Percentiles rank a stretch among this genome's conserved stretches.
Conservation (phyloP, 768 basidiomycete genomes). For the Boletus huronensis region DNA sequence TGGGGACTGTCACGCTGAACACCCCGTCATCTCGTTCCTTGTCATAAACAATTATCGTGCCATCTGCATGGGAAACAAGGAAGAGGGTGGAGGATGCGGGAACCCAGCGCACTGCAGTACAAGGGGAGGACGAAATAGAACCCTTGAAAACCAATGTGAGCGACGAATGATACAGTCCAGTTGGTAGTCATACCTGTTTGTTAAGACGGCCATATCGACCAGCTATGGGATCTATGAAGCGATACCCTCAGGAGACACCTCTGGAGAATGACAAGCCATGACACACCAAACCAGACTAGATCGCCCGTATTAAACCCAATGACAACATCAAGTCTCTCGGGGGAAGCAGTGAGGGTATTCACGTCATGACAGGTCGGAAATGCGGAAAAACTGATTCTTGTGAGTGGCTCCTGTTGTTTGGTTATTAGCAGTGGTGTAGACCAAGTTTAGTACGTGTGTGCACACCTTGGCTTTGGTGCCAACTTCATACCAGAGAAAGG, state of each 20-base stretch:
- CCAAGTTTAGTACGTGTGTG: neutral
- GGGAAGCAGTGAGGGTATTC: conserved; percentile 70
- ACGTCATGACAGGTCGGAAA: conserved; percentile 91
- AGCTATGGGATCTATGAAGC: conserved; percentile 63
- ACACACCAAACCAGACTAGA: conserved; percentile 87
- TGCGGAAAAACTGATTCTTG: conserved; percentile 79
- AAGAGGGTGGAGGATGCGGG: conserved; percentile 78
- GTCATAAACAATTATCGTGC: conserved; percentile 86
- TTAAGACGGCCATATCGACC: conserved; percentile 84
- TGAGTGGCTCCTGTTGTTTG: conserved; percentile 74
- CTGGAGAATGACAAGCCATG: neutral
- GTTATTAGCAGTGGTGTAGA: conserved; percentile 6
- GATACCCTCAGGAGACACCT: conserved; percentile 2
- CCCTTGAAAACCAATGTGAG: conserved; percentile 43
- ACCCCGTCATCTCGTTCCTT: conserved; percentile 85
- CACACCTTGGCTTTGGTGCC: conserved; percentile 81
- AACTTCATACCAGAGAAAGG: conserved; percentile 81
- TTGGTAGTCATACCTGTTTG: conserved; percentile 56
- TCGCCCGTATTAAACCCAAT: conserved; percentile 96
- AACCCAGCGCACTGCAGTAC: conserved; percentile 90
- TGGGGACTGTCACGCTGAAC: conserved; percentile 63
- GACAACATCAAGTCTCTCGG: conserved; percentile 80
- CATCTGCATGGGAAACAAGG: conserved; percentile 84
- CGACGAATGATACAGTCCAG: neutral
- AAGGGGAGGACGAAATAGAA: conserved; percentile 73